Conservation (phyloP, 1,139 yeast species). For the Candida mesenterica region DNA sequence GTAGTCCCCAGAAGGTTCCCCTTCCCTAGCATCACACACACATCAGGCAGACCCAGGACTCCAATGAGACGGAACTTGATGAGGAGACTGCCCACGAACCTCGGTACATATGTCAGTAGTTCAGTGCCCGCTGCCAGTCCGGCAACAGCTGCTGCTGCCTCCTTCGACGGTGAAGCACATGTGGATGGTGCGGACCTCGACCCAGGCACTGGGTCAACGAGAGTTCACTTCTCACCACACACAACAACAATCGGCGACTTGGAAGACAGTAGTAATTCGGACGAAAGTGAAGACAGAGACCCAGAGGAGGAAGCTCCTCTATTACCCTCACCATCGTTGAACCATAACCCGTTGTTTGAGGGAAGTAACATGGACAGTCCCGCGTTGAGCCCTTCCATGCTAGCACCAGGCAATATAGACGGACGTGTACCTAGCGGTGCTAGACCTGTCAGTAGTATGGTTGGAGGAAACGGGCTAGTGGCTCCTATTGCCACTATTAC, state of each 20-base stretch:
- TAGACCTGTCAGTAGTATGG: no score
- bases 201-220: slow-evolving; percentile 3
- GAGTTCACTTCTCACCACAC: slow-evolving; percentile 14
- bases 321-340: slow-evolving; percentile 9
- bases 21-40: slow-evolving; percentile 18
- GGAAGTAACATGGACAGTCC: slow-evolving; percentile 2
- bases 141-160: no score
- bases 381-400: slow-evolving; percentile 3
- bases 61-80: slow-evolving; percentile 7
- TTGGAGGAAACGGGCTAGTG: no score
- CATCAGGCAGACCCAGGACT: slow-evolving; percentile 4
- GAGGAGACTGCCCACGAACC: slow-evolving; percentile 7
- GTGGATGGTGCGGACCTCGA: not conserved
- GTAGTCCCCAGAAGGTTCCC: slow-evolving; percentile 33
- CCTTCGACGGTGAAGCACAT: no score
- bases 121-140: not conserved
- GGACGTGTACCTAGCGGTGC: no score
- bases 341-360: slow-evolving; percentile 9
- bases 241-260: slow-evolving; percentile 14
- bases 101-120: slow-evolving; percentile 2
- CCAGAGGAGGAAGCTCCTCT: slow-evolving; percentile 7
- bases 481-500: slow-evolving; percentile 1
- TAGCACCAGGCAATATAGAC: not conserved
- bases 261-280: slow-evolving; percentile 6
- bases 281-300: slow-evolving; percentile 4